phyloP scores from a whole-genome alignment of 140 eudicot species.

The Anethum foeniculum region DNA sequence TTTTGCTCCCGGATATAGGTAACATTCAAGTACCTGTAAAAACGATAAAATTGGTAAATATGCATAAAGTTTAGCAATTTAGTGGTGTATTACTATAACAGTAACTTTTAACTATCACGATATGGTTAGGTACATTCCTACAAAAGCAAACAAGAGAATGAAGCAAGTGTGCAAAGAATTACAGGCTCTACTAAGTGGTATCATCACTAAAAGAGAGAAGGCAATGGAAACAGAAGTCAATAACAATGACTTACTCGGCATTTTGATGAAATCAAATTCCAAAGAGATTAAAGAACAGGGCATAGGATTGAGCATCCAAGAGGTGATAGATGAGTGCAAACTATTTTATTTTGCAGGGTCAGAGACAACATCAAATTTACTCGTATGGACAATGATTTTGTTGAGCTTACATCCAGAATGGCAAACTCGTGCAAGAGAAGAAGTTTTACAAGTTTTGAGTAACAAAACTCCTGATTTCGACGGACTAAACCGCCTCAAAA shows the following conservation, averaged over 20 bases:
- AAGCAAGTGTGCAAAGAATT: slow-evolving; percentile 17
- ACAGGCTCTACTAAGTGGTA: slow-evolving; percentile 2
- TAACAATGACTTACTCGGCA: not conserved
- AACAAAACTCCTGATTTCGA: not conserved
- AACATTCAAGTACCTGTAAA: not conserved
- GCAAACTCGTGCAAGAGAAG: slow-evolving; percentile 15
- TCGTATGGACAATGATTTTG: slow-evolving; percentile 8
- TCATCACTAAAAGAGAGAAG: slow-evolving; percentile 28
- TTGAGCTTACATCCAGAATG: slow-evolving; percentile 11
- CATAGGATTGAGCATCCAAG: slow-evolving; percentile 8
- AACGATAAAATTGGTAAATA: not conserved
- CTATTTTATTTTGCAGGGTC: slow-evolving; percentile 9
- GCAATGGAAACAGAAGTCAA: slow-evolving; percentile 23
- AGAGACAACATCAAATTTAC: slow-evolving; percentile 11
- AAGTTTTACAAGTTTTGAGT: slow-evolving; percentile 2
- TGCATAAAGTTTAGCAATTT: not conserved
- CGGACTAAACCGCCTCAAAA: slow-evolving; percentile 7
- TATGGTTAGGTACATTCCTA: slow-evolving; percentile 28
- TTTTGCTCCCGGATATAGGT: slow-evolving; percentile 5
- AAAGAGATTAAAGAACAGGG: slow-evolving; percentile 5
- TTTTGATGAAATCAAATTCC: slow-evolving; percentile 6
- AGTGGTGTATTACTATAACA: not conserved
- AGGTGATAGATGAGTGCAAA: slow-evolving; percentile 10
- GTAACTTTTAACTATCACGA: not conserved
- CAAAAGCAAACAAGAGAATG: slow-evolving; percentile 22